Percentiles rank a stretch among this genome's conserved stretches.
Conservation (phyloP, 2,329 filamentous ascomycete species). For the Hypoxylon sp. region DNA sequence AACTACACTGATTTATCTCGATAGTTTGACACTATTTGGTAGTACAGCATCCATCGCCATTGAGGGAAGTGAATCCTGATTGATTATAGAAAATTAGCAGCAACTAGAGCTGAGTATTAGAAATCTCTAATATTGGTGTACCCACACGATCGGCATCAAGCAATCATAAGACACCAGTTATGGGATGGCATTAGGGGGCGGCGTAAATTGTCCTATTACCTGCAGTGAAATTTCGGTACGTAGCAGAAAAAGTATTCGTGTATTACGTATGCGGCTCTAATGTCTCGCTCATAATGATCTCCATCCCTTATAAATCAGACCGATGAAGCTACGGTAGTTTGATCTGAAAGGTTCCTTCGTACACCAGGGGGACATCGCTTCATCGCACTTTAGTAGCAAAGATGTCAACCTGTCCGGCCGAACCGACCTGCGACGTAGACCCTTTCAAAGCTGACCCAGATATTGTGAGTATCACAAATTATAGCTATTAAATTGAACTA, state of each 20-base stretch:
- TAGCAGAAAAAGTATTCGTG: too few species aligned
- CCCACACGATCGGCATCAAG: background rate
- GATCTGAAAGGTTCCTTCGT: background rate
- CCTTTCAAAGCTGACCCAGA: slow-evolving; percentile 20
- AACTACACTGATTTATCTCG: background rate
- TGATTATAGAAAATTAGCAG: too few species aligned
- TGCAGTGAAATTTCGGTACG: too few species aligned
- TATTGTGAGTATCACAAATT: slow-evolving; percentile 20
- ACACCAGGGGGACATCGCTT: background rate
- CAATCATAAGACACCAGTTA: background rate
- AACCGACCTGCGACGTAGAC: background rate
- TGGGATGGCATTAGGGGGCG: background rate
- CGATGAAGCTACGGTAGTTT: background rate
- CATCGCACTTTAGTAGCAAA: background rate
- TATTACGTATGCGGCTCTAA: background rate
- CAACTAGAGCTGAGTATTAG: background rate
- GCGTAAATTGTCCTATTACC: too few species aligned
- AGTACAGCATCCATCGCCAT: too few species aligned
- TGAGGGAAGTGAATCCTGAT: too few species aligned
- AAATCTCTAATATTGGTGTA: background rate
- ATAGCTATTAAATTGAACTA: background rate
- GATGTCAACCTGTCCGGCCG: slow-evolving; percentile 16
- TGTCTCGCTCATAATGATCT: background rate
- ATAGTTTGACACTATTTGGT: background rate
- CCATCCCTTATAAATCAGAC: background rate